Percentiles rank a stretch among this genome's conserved stretches.
phyloP scores from a whole-genome alignment of 768 basidiomycete species.

The Podaxis sp. region DNA sequence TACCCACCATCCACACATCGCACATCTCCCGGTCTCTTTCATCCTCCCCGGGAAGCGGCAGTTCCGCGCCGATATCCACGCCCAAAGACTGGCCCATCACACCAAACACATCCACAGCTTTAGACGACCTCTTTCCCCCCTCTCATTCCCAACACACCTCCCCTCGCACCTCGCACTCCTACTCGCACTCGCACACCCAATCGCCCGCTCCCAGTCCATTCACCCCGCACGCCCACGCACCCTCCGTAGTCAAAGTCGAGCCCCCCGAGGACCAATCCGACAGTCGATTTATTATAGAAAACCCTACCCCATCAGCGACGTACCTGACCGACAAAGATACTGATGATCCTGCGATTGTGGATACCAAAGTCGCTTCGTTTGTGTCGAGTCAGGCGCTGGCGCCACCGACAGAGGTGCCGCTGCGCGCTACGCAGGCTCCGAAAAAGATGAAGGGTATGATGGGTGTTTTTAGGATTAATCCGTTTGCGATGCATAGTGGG shows the following conservation, averaged over 20 bases:
- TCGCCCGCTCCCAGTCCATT: conserved; percentile 2
- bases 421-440: conserved; percentile 74
- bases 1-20: neutral
- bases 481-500: conserved; percentile 62
- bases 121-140: neutral
- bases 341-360: neutral
- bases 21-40: conserved; percentile 2
- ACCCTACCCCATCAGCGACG: conserved; percentile 24
- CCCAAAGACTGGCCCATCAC: conserved; percentile 7
- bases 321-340: conserved; percentile 2
- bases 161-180: neutral
- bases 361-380: conserved; percentile 21
- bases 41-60: conserved; percentile 1
- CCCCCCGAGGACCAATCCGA: conserved; percentile 32
- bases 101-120: neutral
- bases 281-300: conserved; percentile 46
- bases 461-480: conserved; percentile 76
- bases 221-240: conserved; percentile 6
- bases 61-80: neutral
- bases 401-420: conserved; percentile 65
- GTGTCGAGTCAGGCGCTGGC: conserved; percentile 38
- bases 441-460: conserved; percentile 75
- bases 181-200: neutral
- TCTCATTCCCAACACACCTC: neutral
- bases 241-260: conserved; percentile 36